phyloP scores from a whole-genome alignment of 78 protist species.

The Emiliania huxleyi region DNA sequence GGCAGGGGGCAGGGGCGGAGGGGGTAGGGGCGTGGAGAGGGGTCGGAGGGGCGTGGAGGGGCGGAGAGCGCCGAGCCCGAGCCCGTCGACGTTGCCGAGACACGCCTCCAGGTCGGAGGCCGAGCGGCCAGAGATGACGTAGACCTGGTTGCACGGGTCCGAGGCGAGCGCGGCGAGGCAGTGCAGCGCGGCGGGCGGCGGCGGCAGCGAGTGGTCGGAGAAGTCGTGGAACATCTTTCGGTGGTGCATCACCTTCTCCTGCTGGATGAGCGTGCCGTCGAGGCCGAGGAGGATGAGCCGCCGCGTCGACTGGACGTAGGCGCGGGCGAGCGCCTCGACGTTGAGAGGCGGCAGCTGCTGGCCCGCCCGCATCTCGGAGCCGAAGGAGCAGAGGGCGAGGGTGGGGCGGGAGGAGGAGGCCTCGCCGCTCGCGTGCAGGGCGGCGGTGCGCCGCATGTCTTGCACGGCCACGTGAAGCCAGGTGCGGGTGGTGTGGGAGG shows the following conservation, averaged over 20 bases:
- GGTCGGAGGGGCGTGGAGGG: not conserved
- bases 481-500: not conserved
- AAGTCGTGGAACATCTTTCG: not conserved
- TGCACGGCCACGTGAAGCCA: not conserved
- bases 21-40: too few species aligned
- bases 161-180: not conserved
- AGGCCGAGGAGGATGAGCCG: slow-evolving; percentile 11
- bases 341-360: not conserved
- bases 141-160: slow-evolving; percentile 8
- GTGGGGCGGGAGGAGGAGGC: not conserved
- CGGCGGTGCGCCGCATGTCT: not conserved
- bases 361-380: not conserved
- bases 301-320: not conserved
- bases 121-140: slow-evolving; percentile 17
- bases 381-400: not conserved
- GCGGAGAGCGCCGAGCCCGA: slow-evolving; percentile 26
- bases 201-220: not conserved
- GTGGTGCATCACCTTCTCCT: not conserved
- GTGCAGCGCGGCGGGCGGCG: not conserved
- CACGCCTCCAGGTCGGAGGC: not conserved
- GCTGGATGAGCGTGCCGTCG: slow-evolving; percentile 42
- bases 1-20: too few species aligned
- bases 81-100: not conserved
- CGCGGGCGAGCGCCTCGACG: not conserved
- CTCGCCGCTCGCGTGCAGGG: not conserved